These are phyloP conservation scores for Trichaptum fuscoviolaceum DNA, from an alignment of 768 basidiomycete species.

Conservation along the genomic window DNA sequence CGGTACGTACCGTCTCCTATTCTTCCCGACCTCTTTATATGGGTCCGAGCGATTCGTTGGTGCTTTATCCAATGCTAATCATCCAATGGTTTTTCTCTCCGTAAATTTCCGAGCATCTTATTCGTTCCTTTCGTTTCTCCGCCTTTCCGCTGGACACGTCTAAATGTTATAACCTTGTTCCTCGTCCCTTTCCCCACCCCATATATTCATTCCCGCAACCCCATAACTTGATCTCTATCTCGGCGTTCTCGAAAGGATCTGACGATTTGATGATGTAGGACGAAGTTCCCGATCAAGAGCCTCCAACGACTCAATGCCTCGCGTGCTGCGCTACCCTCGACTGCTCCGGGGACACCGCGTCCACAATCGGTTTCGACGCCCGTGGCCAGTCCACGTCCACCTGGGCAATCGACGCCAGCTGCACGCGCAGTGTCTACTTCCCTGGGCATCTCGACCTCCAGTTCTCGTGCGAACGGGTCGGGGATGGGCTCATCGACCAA, in stretches of 20 bases:
- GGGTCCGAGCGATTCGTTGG: background rate
- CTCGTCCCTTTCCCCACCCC: constrained; percentile 7
- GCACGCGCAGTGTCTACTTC: background rate
- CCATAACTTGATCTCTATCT: constrained; percentile 1
- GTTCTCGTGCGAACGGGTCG: background rate
- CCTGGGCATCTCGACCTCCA: background rate
- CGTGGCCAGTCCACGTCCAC: background rate
- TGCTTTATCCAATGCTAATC: background rate
- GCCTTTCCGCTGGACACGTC: constrained; percentile 1
- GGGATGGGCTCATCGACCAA: background rate
- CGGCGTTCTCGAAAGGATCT: background rate
- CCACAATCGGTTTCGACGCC: background rate
- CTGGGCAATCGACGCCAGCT: background rate
- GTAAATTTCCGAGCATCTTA: background rate
- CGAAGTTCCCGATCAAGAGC: constrained; percentile 93
- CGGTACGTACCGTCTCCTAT: constrained; percentile 47
- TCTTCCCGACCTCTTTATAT: background rate
- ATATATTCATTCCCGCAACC: constrained; percentile 4
- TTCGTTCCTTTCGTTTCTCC: background rate
- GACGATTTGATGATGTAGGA: constrained; percentile 39
- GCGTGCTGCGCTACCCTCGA: constrained; percentile 34
- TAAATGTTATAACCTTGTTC: constrained; percentile 9
- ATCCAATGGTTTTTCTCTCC: background rate
- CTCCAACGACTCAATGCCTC: constrained; percentile 74
- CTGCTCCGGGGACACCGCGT: constrained; percentile 6